Evolutionary conservation across 306 rosid genomes (phyloP), one percentile per base, ranked within the genome.

Genomic region (Cicer cuneatum): DNA sequence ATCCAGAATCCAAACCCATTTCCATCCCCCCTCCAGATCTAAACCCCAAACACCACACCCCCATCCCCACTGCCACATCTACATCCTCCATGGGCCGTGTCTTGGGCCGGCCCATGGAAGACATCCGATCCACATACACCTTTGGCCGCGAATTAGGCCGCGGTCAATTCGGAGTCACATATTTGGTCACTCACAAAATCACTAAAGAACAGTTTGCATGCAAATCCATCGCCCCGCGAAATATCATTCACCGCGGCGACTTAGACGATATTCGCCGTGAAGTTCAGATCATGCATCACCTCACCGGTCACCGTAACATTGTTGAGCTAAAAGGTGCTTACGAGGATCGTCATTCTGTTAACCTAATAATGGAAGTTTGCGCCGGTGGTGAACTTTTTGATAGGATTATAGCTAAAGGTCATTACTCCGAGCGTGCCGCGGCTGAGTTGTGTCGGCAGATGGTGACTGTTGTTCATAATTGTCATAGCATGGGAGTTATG

Each of bases 251-350:
- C 81, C 85, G 79, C 14, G 99, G 90, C 57, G 99, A 94, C 69
- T 45, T 92, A 43, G 99, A 94, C 0, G 99, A 92, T 58, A 81
- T 94, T 29, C 90, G 95, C n/a, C 96, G 99, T 2, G 97, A 92
- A 83, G 97, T 92, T 5, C 99, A 94, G 85, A 94, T 94, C 88
- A 94, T 94, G 99, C 92, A 94, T 78, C 99, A 94, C 77, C 93
- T 94, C 74, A 94, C 99, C 14, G 99, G 99, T 63, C 96, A 92
- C 59, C 93, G 89, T 11, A 80, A 94, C 85, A 85, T 94, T 43
- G 99, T 94, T 2, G 99, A 94, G 88, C 99, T 94, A 53, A 85
- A 81, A 39, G 99, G 89, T 14, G 96, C 96, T 6, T 92, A 83
- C 79, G 97, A 94, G 89, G 99, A 94, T 49, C 97, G 95, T 11